Percentiles rank a stretch among this genome's conserved stretches.
phyloP scores from a whole-genome alignment of 1,284 basidiomycete genomes.

The Sanghuangporus baumii region DNA sequence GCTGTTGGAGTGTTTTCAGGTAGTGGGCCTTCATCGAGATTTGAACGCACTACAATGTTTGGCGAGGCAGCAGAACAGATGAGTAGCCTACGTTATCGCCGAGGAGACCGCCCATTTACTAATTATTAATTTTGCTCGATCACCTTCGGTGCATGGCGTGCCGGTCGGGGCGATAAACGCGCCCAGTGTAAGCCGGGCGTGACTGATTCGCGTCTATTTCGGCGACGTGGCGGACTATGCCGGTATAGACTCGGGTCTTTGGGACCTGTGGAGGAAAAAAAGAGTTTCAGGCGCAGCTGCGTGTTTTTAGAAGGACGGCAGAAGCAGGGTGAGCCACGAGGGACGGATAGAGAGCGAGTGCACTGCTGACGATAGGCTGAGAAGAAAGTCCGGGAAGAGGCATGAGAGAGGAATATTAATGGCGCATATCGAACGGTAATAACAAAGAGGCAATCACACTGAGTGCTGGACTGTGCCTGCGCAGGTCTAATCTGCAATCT shows the following conservation, averaged over 20 bases:
- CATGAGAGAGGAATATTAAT: neutral
- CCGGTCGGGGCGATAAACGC: neutral
- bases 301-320: neutral
- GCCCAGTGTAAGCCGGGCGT: neutral
- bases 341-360: neutral
- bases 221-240: neutral
- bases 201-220: neutral
- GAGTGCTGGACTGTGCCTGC: neutral
- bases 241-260: neutral
- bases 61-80: neutral
- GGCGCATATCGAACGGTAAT: neutral
- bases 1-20: neutral
- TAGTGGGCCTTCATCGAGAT: neutral
- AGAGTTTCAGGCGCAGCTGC: conserved; percentile 2
- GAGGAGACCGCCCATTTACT: conserved; percentile 8
- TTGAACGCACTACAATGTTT: neutral
- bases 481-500: neutral
- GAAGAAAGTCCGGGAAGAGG: neutral
- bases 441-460: neutral
- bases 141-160: neutral
- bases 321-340: conserved; percentile 1
- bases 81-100: neutral
- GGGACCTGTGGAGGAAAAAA: neutral
- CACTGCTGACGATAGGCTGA: neutral
- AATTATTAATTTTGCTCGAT: neutral